Percentiles rank a stretch among this genome's conserved stretches.
These are phyloP conservation scores for Hemisphaericaspora lyxosophila DNA, from an alignment of 1,139 yeast genomes.

Conservation along the genomic window DNA sequence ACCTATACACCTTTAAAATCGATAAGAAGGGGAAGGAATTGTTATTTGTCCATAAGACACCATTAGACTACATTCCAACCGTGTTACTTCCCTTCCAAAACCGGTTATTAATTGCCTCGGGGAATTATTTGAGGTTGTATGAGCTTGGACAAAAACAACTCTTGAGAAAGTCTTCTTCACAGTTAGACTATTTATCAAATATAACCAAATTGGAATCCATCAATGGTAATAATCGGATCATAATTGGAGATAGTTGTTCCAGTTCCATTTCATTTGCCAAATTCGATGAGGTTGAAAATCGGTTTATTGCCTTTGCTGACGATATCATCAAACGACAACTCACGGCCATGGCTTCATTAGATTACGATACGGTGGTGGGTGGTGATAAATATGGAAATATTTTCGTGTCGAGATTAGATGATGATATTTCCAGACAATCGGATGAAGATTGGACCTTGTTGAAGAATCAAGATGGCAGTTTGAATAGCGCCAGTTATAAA, in stretches of 20 bases:
- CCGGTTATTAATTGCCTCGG: constrained; percentile 59
- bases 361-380: constrained; percentile 71
- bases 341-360: constrained; percentile 60
- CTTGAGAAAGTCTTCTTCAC: constrained; percentile 59
- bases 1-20: constrained; percentile 46
- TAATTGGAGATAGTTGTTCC: constrained; percentile 57
- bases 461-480: constrained; percentile 33
- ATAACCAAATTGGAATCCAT: constrained; percentile 51
- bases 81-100: constrained; percentile 61
- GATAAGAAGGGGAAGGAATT: constrained; percentile 30
- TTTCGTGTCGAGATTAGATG: constrained; percentile 62
- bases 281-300: constrained; percentile 51
- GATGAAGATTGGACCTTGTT: constrained; percentile 53
- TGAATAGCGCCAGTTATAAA: constrained; percentile 57
- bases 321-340: constrained; percentile 70
- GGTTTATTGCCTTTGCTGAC: constrained; percentile 64
- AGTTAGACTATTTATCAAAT: constrained; percentile 34
- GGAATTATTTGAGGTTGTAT: constrained; percentile 55
- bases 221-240: constrained; percentile 57
- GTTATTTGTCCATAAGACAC: constrained; percentile 61
- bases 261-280: constrained; percentile 62
- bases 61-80: constrained; percentile 48
- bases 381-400: constrained; percentile 93
- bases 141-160: constrained; percentile 81
- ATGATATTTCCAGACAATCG: constrained; percentile 40